Evolutionary conservation across 306 rosid genomes (phyloP).

Genomic region (Vicia villosa): DNA sequence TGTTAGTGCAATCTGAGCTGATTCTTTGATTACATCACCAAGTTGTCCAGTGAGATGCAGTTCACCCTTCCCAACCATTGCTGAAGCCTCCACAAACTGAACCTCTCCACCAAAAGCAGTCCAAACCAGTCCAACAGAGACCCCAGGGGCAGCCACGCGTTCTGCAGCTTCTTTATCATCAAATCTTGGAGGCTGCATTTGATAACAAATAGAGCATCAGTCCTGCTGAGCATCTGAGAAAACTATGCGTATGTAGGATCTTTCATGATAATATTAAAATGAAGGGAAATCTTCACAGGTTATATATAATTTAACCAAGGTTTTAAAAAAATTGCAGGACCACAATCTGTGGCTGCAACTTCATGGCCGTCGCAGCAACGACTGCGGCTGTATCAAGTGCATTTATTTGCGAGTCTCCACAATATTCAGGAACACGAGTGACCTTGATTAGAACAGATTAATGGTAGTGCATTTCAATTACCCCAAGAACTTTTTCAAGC

Average conservation of each 20-base stretch:
- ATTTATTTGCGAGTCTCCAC: not conserved
- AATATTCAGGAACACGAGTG: not conserved
- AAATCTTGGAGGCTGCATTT: constrained; percentile 91
- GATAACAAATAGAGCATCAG: constrained; percentile 20
- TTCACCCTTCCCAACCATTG: constrained; percentile 95
- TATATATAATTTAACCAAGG: constrained; percentile 1
- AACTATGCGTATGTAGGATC: constrained; percentile 9
- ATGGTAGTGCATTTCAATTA: constrained; percentile 47
- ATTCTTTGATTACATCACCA: constrained; percentile 98
- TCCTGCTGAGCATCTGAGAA: constrained; percentile 30
- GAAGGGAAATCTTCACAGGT: constrained; percentile 25
- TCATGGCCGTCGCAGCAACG: not conserved
- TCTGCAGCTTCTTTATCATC: constrained; percentile 92
- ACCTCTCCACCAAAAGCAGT: constrained; percentile 98
- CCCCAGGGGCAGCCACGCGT: constrained; percentile 81
- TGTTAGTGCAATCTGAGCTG: constrained; percentile 97
- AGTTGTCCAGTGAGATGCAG: constrained; percentile 99
- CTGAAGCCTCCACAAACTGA: constrained; percentile 96
- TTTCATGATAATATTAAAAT: constrained; percentile 24
- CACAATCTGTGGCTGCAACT: not conserved
- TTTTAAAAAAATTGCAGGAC: not conserved
- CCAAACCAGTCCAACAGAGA: constrained; percentile 98
- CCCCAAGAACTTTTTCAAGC: constrained; percentile 99
- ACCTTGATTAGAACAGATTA: not conserved
- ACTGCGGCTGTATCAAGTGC: not conserved